phyloP scores from a whole-genome alignment of 768 basidiomycete genomes.

The Cyclocybe aegerita region DNA sequence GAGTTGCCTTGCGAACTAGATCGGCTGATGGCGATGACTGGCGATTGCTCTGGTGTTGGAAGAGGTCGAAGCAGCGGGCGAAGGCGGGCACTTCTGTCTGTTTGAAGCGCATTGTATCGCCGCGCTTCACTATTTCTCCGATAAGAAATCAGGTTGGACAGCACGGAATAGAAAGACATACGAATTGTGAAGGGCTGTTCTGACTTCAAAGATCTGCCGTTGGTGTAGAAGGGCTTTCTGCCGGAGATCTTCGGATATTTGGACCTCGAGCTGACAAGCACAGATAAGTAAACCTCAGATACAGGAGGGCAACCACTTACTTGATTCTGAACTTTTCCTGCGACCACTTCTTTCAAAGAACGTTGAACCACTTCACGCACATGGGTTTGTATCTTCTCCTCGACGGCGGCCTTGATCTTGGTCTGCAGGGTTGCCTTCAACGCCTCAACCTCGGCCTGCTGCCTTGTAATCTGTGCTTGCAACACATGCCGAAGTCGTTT shows the following conservation, averaged over 20 bases:
- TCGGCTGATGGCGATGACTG: conserved; percentile 26
- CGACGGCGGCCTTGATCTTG: conserved; percentile 40
- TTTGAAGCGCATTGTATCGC: conserved; percentile 31
- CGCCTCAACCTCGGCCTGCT: conserved; percentile 36
- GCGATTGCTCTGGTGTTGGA: conserved; percentile 47
- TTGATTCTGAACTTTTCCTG: conserved; percentile 41
- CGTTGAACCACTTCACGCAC: conserved; percentile 33
- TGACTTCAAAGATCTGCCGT: conserved; percentile 42
- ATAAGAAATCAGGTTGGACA: not conserved
- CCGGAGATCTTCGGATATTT: conserved; percentile 43
- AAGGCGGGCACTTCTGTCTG: conserved; percentile 38
- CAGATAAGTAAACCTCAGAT: not conserved
- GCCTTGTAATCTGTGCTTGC: conserved; percentile 34
- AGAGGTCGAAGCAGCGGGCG: conserved; percentile 52
- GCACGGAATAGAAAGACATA: conserved; percentile 22
- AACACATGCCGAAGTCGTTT: conserved; percentile 35
- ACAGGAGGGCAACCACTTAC: conserved; percentile 23
- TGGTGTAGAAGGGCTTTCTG: conserved; percentile 39
- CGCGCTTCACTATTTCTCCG: conserved; percentile 41
- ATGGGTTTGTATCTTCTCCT: conserved; percentile 36
- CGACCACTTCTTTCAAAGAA: conserved; percentile 31
- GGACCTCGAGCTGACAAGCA: conserved; percentile 34
- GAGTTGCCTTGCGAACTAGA: conserved; percentile 23
- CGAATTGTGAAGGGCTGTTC: conserved; percentile 46
- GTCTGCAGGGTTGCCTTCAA: conserved; percentile 32